Percentiles rank a stretch among this genome's conserved stretches.
These are phyloP conservation scores for Pseudotsuga menziesii DNA, from an alignment of 75 land plant genomes.

Conservation along the genomic window DNA sequence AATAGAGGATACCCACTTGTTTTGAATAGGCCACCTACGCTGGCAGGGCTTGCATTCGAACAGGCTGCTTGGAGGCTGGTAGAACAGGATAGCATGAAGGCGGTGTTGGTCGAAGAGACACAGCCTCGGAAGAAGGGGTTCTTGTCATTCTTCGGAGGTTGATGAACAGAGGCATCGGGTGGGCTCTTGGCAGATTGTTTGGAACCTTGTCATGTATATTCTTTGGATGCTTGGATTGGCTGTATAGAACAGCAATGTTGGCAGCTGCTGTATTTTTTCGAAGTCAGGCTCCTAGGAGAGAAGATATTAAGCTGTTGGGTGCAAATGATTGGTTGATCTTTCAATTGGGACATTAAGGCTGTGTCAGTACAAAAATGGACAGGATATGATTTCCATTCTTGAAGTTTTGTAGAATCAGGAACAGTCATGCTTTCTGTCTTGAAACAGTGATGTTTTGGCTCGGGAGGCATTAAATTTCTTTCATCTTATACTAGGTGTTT, in stretches of 20 bases:
- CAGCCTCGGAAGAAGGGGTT: conserved; percentile 62
- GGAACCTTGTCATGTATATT: too few relatives aligned
- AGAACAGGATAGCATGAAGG: conserved; percentile 95
- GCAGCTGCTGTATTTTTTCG: not conserved
- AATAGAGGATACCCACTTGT: conserved; percentile 90
- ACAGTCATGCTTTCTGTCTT: not conserved
- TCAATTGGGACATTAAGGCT: not conserved
- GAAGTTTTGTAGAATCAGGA: not conserved
- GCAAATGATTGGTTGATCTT: not conserved
- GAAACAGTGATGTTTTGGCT: not conserved
- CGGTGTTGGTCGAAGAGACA: conserved; percentile 85
- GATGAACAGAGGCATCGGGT: not conserved
- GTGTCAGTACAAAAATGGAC: not conserved
- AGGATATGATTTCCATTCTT: not conserved
- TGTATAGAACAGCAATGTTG: not conserved
- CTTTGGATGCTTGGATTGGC: not conserved
- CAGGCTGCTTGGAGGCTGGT: conserved; percentile 99
- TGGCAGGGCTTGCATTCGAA: conserved; percentile 94
- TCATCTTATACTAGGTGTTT: not conserved
- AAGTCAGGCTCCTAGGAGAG: not conserved
- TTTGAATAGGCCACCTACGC: conserved; percentile 83
- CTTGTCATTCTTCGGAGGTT: conserved; percentile 87
- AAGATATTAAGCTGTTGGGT: not conserved
- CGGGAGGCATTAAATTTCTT: not conserved
- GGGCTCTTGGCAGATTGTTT: not conserved